Base-by-base conservation (phyloP, 129 eudicot genomes). In the Smallanthus sonchifolius region DNA sequence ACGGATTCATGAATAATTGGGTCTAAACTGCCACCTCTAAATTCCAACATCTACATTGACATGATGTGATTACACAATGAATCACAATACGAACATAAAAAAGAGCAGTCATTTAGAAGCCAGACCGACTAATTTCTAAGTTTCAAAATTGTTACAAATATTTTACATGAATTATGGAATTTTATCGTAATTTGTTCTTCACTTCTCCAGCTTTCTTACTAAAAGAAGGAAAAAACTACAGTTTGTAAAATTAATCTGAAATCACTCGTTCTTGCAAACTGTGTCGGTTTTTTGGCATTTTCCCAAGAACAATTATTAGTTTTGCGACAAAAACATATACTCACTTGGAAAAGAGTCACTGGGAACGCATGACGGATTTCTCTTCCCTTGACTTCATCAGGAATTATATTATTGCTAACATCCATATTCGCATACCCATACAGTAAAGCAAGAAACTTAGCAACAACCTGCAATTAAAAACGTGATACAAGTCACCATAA, bases 311-410 rank as follows among this genome's bases (percentile, higher is more conserved):
- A n/a, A n/a, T 70, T 13, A 17, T 60, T 11, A 32, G 38, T 15
- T 62, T 62, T 62, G 67, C 39, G 28, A 15, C 7, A 61, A 61
- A 24, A 37, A 37, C 5, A 60, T 51, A 17, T 17, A 65, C 85
- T 74, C 83, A 94, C 98, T 91, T 83, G 97, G 70, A 91, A 88
- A 75, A 90, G 88, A 51, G 93, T 86, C 89, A 94, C 85, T 1
- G 98, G 98, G 75, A 94, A 94, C 7, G 83, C 80, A 78, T 88
- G 97, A 72, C 77, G 89, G 74, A 94, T 80, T 86, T 90, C 97
- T 78, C 97, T 88, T 72, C 97, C 99, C 81, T 91, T 91, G 39
- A 94, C 78, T 84, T 88, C 99, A 82, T 94, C 97, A 2, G 99
- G 99, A 60, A 94, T 91, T 42, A 76, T 70, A 70, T 76, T 84